Base-by-base conservation (phyloP, 345 rosid species). In the Triadica sebifera region DNA sequence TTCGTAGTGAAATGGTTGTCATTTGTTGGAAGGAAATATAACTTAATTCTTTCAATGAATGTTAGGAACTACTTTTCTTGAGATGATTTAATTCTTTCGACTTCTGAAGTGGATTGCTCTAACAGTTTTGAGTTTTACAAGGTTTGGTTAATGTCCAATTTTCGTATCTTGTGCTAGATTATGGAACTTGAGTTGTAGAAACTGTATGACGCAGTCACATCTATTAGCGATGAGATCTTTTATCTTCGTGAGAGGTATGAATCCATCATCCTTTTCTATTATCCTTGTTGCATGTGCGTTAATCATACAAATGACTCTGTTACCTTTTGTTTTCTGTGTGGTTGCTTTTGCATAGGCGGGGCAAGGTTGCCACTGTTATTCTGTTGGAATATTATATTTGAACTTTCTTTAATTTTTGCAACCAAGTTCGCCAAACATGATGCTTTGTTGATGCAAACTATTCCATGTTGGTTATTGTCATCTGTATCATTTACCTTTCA, bases 141-240 rank as follows among this genome's bases (percentile, higher is more conserved):
- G 68, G 25, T 58, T 72, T 56, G 25, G 55, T 64, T 74, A n/a
- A n/a, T 69, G 25, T 53, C 0, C 39, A 1, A 19, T 20, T 52
- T 69, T 77, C 55, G 43, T 57, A 60, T 17, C 22, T 77, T 69
- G 67, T 80, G 74, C 56, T 67, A 93, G 98, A 78, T 71, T 61
- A 80, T 89, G 87, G 88, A 87, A 75, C 75, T 90, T 16, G 97
- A 91, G 86, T 80, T 93, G 80, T 87, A 82, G 81, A 91, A 90
- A 77, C 64, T 93, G 78, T 78, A 77, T 0, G 93, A 91, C 78
- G 81, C 81, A 0, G 80, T 89, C 22, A 66, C 70, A n/a, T 75
- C 89, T 79, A 87, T 93, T 80, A 93, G 87, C 15, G 94, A 91
- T 0, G 98, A 91, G 85, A 93, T 93, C 86, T 88, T 89, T 64